phyloP scores from a whole-genome alignment of 139 green algal species.

The Marvania coccoides region DNA sequence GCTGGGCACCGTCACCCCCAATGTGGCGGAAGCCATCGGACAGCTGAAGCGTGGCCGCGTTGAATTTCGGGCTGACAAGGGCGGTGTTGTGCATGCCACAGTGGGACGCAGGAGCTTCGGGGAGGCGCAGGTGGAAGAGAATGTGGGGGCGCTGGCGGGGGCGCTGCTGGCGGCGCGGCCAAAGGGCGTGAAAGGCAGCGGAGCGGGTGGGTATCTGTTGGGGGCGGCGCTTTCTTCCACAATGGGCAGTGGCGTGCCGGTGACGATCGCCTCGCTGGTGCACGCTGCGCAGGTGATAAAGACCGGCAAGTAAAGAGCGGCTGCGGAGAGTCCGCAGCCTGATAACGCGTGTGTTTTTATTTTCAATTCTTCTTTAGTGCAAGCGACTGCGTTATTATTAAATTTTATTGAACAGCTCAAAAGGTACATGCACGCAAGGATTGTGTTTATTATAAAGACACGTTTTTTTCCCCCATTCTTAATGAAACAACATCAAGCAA shows the following conservation, averaged over 20 bases:
- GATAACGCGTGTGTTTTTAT: too few relatives aligned
- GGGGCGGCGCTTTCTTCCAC: constrained; percentile 33
- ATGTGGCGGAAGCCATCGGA: constrained; percentile 57
- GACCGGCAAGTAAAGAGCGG: too few relatives aligned
- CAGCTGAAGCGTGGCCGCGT: constrained; percentile 64
- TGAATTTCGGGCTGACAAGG: constrained; percentile 78
- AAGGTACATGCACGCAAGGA: too few relatives aligned
- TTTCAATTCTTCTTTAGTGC: too few relatives aligned
- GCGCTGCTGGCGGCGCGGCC: constrained; percentile 51
- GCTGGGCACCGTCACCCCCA: constrained; percentile 74
- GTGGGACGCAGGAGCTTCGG: constrained; percentile 56
- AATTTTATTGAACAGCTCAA: too few relatives aligned
- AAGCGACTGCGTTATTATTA: too few relatives aligned
- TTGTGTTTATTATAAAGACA: too few relatives aligned
- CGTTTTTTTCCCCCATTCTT: too few relatives aligned
- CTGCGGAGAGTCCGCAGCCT: too few relatives aligned
- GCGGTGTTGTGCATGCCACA: constrained; percentile 61
- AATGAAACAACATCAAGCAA: too few relatives aligned
- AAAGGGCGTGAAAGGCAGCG: constrained; percentile 52
- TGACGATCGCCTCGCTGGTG: constrained; percentile 35
- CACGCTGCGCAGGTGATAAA: constrained; percentile 15
- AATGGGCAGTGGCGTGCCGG: constrained; percentile 50
- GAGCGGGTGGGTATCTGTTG: constrained; percentile 35
- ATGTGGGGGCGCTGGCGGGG: constrained; percentile 39
- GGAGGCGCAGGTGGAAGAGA: constrained; percentile 36